phyloP scores from a whole-genome alignment of 352 stramenopile species.

The Phytophthora pistaciae region DNA sequence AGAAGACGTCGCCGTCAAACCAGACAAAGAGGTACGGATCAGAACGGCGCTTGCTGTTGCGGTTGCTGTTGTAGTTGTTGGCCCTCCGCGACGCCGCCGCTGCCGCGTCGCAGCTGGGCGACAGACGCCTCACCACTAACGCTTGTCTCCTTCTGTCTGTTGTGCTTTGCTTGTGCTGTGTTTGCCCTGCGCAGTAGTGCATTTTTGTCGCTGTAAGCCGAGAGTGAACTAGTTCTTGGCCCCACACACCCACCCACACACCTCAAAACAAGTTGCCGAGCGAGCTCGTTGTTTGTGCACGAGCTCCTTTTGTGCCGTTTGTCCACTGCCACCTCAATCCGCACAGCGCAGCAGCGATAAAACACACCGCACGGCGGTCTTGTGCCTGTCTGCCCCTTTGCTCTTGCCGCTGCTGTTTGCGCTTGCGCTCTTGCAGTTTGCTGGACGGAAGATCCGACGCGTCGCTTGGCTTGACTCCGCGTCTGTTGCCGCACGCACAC shows the following conservation, averaged over 20 bases:
- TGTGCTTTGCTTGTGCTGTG: neutral
- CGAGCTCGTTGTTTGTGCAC: conserved; percentile 44
- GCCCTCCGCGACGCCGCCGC: neutral
- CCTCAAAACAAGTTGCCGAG: conserved; percentile 47
- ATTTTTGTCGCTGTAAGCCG: conserved; percentile 31
- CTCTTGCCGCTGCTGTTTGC: conserved; percentile 37
- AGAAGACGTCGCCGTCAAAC: conserved; percentile 14
- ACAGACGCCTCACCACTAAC: neutral
- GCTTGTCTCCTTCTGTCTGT: neutral
- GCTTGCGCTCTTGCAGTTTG: conserved; percentile 40
- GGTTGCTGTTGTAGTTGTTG: neutral
- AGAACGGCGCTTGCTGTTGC: conserved; percentile 2
- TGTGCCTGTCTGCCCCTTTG: conserved; percentile 27
- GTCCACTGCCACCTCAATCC: conserved; percentile 13
- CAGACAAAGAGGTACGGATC: conserved; percentile 27
- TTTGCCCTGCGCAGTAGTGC: conserved; percentile 31
- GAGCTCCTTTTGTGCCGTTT: conserved; percentile 44
- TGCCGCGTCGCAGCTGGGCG: conserved; percentile 4
- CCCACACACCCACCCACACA: conserved; percentile 7
- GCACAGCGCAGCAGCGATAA: conserved; percentile 21
- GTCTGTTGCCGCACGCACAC: conserved; percentile 14
- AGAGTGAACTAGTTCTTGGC: conserved; percentile 33
- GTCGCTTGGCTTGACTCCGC: conserved; percentile 12
- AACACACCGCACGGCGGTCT: conserved; percentile 1
- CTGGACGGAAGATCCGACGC: conserved; percentile 27